Evolutionary conservation across 495 filamentous ascomycete genomes (phyloP), one percentile per base, ranked within the genome.

Genomic region (Ramalina peruviana): DNA sequence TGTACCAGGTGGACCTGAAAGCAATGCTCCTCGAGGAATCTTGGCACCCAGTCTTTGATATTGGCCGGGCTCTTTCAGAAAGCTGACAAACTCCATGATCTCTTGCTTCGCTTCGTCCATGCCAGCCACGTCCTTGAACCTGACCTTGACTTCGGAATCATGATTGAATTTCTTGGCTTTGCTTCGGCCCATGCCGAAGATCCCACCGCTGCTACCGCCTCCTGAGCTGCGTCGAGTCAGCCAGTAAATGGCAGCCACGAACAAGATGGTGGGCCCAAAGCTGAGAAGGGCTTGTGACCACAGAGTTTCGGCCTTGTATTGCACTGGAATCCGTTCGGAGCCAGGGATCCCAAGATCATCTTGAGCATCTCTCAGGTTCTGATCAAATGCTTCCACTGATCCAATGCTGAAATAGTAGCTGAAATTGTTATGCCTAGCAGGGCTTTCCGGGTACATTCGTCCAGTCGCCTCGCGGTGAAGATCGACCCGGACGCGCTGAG

Each of bases 21-120:
- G 76, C 67, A 98, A 94, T 43, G 92, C 92, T 57, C 92, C 92
- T 49, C 92, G 86, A 38, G 92, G 92, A 38, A 98, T 97, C 69
- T 98, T 98, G 43, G 92, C 92, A 56, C 92, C 92, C 13, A 98
- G 76, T 66, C 80, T 86, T 67, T 95, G 80, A 69, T 93, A 98
- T 45, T 79, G 79, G 51, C 86, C 85, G 0, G 92, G 88, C 57
- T 84, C 81, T 67, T 94, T 86, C 51, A 98, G 70, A 75, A 98
- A 98, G 61, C 82, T 86, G 55, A 98, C 92, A 49, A 98, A 98
- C 65, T 98, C 92, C 90, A 97, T 97, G 57, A 98, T 98, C 66
- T 98, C 92, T 36, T 78, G 68, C 75, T 98, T 98, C 27, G 92
- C 92, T 68, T 98, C 92, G 64, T 98, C 92, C 88, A 96, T 92